These are phyloP conservation scores for Xylaria bambusicola DNA, from an alignment of 495 filamentous ascomycete species.

Conservation along the genomic window DNA sequence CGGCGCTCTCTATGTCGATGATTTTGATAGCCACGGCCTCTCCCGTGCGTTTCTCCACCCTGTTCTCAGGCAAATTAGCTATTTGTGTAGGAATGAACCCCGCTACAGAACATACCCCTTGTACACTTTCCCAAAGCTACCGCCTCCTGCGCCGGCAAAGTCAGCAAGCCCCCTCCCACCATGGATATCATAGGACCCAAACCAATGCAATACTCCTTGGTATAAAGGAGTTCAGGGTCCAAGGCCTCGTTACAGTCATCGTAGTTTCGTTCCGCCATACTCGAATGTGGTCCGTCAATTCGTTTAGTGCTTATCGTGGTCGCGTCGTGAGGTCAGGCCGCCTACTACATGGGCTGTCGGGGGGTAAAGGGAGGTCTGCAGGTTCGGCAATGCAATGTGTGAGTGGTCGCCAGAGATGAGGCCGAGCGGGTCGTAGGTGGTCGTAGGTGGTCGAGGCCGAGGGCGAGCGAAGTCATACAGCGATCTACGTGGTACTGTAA, in stretches of 20 bases:
- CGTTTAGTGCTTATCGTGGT: slow-evolving; percentile 15
- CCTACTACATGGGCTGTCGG: neutral
- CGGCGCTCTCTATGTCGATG: slow-evolving; percentile 97
- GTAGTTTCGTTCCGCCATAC: slow-evolving; percentile 47
- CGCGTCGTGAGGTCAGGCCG: slow-evolving; percentile 1
- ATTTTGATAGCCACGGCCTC: slow-evolving; percentile 92
- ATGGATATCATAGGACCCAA: slow-evolving; percentile 33
- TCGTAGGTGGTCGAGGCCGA: neutral
- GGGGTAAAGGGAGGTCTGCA: neutral
- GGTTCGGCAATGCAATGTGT: neutral
- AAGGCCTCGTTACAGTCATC: slow-evolving; percentile 50
- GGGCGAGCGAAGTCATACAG: slow-evolving; percentile 4
- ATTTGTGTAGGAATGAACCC: neutral
- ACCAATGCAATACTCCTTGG: slow-evolving; percentile 94
- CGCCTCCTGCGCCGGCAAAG: slow-evolving; percentile 57
- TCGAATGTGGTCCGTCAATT: slow-evolving; percentile 23
- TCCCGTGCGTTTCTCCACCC: slow-evolving; percentile 81
- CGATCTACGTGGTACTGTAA: slow-evolving; percentile 15
- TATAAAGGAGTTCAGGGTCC: slow-evolving; percentile 87
- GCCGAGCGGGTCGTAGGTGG: neutral
- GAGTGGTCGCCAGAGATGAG: neutral
- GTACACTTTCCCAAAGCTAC: slow-evolving; percentile 94
- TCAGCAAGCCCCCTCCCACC: slow-evolving; percentile 18
- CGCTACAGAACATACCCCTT: slow-evolving; percentile 66
- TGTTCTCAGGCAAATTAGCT: slow-evolving; percentile 44